phyloP scores from a whole-genome alignment of 73 alveolate species.

The Uronychia binucleata region DNA sequence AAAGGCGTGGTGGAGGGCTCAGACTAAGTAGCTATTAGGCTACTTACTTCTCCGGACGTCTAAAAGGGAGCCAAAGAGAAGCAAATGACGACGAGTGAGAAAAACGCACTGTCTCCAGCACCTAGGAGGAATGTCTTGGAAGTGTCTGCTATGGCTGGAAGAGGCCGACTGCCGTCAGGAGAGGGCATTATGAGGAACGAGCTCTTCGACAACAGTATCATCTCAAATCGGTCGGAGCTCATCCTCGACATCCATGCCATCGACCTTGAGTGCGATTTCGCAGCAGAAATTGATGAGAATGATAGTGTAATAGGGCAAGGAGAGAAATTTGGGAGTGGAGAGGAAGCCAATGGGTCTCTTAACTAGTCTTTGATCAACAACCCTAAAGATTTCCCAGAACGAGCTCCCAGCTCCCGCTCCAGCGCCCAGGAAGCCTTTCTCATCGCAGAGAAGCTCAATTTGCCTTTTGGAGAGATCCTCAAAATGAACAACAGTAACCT shows the following conservation, averaged over 20 bases:
- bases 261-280: neutral
- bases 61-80: too few species aligned
- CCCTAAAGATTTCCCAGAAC: neutral
- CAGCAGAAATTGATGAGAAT: neutral
- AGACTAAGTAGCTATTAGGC: too few species aligned
- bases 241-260: neutral
- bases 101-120: too few species aligned
- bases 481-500: neutral
- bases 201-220: neutral
- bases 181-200: neutral
- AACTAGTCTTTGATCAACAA: neutral
- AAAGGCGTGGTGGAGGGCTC: too few species aligned
- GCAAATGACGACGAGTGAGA: too few species aligned
- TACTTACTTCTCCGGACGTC: too few species aligned
- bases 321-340: neutral
- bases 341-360: neutral
- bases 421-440: neutral
- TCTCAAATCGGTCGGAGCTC: neutral
- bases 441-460: neutral
- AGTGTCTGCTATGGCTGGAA: too few species aligned
- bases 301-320: neutral
- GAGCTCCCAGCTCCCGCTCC: neutral
- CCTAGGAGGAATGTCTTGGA: too few species aligned
- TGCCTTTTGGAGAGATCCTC: neutral
- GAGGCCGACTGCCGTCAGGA: too few species aligned